Evolutionary conservation across 192 early-diverging fungal species (phyloP), one percentile per base, ranked within the genome.

Genomic region (Coemansia sp.): DNA sequence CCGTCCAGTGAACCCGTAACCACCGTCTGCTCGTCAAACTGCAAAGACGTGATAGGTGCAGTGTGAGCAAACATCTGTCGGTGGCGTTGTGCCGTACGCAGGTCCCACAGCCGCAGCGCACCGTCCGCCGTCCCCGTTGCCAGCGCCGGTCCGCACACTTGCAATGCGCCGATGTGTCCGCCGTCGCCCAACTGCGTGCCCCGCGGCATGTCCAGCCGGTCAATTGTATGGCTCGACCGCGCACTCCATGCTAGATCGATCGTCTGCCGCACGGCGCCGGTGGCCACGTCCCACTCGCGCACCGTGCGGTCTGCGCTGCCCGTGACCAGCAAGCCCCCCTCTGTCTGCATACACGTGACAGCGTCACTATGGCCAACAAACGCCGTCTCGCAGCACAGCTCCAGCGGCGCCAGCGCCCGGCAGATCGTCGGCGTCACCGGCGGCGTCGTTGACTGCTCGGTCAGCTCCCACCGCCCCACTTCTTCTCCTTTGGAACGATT

Each of bases 301-400:
- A 92, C 84, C 1, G 90, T 90, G 51, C 82, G 78, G 68, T 92
- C 90, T 14, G 85, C 82, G 18, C 87, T 83, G 46, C 89, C 90
- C 3, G 89, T 85, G 14, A 90, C 68, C 25, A 81, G 23, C 37
- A 59, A 62, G 11, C 49, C 49, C 3, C 46, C 57, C 2, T 38
- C 23, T 0, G 73, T 70, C 81, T 88, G 67, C 17, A 73, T 55
- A 44, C 61, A 79, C 9, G 74, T 77, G 18, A 77, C 69, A 2
- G 65, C 78, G 24, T 64, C 71, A 0, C 46, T 30, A 38, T 79
- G 75, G 11, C 65, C 66, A 0, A 66, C 40, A 47, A 77, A 65
- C 21, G 66, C 66, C 44, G 34, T 73, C 39, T 71, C 67, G 53
- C 66, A 72, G 34, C 65, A 82, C 46, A 59, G 64, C 33, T 63